Evolutionary conservation across 768 basidiomycete species (phyloP).

Genomic region (Agrocybe chaxingu): DNA sequence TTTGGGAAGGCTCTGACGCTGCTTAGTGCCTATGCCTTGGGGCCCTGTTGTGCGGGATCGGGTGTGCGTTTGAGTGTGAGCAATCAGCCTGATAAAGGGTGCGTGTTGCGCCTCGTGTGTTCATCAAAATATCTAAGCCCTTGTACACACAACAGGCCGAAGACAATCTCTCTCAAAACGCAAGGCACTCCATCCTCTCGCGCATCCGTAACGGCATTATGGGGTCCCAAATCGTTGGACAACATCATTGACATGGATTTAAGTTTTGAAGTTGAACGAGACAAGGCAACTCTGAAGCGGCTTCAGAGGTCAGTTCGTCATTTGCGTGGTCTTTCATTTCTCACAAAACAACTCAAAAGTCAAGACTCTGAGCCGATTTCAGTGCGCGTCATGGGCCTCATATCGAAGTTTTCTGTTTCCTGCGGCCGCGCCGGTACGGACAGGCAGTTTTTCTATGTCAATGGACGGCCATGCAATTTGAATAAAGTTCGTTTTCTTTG

Average conservation of each 20-base stretch:
- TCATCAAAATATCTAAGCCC: neutral
- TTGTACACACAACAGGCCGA: constrained; percentile 38
- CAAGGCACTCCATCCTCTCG: constrained; percentile 61
- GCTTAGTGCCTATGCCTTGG: constrained; percentile 85
- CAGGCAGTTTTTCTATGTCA: constrained; percentile 90
- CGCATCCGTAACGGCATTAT: constrained; percentile 68
- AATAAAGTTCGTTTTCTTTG: constrained; percentile 48
- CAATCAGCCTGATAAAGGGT: constrained; percentile 74
- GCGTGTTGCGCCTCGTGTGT: constrained; percentile 20
- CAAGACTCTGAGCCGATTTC: constrained; percentile 25
- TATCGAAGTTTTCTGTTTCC: constrained; percentile 78
- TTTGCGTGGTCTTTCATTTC: neutral
- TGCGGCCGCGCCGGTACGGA: constrained; percentile 78
- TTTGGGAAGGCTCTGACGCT: constrained; percentile 82
- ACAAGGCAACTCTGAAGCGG: constrained; percentile 45
- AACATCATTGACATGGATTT: constrained; percentile 74
- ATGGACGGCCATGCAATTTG: constrained; percentile 83
- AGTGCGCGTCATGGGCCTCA: constrained; percentile 69
- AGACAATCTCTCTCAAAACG: constrained; percentile 69
- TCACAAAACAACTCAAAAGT: constrained; percentile 1
- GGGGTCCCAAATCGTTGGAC: constrained; percentile 81
- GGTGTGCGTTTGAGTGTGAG: constrained; percentile 74
- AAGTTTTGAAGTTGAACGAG: constrained; percentile 63
- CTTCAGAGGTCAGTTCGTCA: constrained; percentile 21
- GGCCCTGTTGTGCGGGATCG: constrained; percentile 72